Percentiles rank a stretch among this genome's conserved stretches.
Conservation (phyloP, 1,139 yeast genomes). For the Candida mesenterica region DNA sequence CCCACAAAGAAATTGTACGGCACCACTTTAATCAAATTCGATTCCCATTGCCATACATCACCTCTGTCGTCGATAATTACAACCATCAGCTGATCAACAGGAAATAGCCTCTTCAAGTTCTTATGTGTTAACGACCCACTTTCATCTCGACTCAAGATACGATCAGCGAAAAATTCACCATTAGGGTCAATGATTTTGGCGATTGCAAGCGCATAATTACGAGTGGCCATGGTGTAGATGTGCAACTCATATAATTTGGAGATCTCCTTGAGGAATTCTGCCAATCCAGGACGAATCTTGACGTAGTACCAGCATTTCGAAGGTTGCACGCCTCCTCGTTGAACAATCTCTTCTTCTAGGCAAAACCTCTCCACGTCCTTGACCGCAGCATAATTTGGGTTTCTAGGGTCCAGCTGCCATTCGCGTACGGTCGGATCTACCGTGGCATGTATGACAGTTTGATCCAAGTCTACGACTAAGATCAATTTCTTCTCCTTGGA, state of each 20-base stretch:
- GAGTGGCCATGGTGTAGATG: constrained; percentile 98
- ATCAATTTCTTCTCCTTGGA: constrained; percentile 67
- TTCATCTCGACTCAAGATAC: constrained; percentile 91
- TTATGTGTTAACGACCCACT: constrained; percentile 92
- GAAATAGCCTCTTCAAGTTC: constrained; percentile 82
- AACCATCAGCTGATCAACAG: constrained; percentile 95
- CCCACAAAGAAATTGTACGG: constrained; percentile 97
- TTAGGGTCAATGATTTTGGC: constrained; percentile 91
- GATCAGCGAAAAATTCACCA: constrained; percentile 81
- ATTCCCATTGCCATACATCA: constrained; percentile 98
- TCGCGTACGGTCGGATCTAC: constrained; percentile 97
- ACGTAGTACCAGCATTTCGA: constrained; percentile 85
- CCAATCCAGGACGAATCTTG: constrained; percentile 84
- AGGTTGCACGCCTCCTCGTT: constrained; percentile 45
- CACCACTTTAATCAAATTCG: constrained; percentile 83
- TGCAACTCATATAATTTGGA: constrained; percentile 80
- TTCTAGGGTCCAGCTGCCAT: constrained; percentile 85
- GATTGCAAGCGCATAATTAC: constrained; percentile 87
- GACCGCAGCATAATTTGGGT: constrained; percentile 82
- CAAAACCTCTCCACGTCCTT: constrained; percentile 78
- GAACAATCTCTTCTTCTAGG: constrained; percentile 70
- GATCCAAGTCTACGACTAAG: constrained; percentile 93
- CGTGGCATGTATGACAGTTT: constrained; percentile 96
- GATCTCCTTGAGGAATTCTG: constrained; percentile 64
- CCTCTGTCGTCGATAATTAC: constrained; percentile 97